Evolutionary conservation across 331 rosid genomes (phyloP).

Genomic region (Dryas integrifolia): DNA sequence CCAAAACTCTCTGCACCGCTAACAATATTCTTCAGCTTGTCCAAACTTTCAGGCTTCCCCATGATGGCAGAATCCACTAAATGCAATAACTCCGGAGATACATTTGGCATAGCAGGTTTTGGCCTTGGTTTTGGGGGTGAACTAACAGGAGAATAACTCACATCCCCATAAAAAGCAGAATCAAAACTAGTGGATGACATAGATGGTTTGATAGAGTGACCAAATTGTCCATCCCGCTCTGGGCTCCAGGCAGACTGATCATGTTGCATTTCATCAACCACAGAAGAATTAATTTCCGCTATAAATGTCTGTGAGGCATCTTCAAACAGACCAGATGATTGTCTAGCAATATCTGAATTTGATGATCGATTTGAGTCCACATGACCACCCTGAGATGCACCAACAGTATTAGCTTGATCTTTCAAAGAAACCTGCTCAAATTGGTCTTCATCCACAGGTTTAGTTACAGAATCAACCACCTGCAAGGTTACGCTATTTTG

Average conservation of each 20-base stretch:
- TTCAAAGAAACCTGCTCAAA: constrained; percentile 73
- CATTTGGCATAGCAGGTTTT: constrained; percentile 56
- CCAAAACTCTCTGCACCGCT: constrained; percentile 74
- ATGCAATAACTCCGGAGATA: constrained; percentile 90
- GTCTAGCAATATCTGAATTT: constrained; percentile 45
- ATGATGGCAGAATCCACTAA: constrained; percentile 97
- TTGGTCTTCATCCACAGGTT: constrained; percentile 41
- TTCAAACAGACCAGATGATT: constrained; percentile 42
- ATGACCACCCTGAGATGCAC: constrained; percentile 22
- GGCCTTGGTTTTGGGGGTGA: constrained; percentile 62
- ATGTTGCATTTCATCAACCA: constrained; percentile 41
- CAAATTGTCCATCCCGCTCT: constrained; percentile 44
- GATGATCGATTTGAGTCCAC: constrained; percentile 43
- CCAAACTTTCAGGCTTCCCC: constrained; percentile 95
- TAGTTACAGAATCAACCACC: constrained; percentile 31
- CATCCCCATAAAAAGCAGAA: constrained; percentile 42
- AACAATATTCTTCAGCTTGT: constrained; percentile 83
- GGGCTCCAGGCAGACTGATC: constrained; percentile 43
- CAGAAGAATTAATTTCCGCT: constrained; percentile 44
- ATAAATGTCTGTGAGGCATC: constrained; percentile 41
- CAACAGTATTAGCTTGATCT: constrained; percentile 54
- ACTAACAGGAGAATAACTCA: constrained; percentile 48
- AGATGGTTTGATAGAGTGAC: constrained; percentile 42
- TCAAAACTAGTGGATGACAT: constrained; percentile 47
- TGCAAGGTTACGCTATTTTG: constrained; percentile 27